These are phyloP conservation scores for Penicillium mononematosum DNA, from an alignment of 495 filamentous ascomycete genomes.

Conservation along the genomic window DNA sequence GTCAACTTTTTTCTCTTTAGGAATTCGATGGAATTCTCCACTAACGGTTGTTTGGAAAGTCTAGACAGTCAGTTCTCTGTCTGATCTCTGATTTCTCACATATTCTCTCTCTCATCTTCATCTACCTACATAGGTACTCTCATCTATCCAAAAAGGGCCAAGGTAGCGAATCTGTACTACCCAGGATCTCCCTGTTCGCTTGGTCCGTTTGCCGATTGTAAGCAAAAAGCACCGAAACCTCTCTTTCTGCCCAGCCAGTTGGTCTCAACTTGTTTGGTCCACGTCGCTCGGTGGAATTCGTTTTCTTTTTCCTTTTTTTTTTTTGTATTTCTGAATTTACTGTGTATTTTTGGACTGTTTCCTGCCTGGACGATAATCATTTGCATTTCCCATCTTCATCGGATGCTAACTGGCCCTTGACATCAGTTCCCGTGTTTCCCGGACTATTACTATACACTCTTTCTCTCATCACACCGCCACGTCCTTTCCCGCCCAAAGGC, in stretches of 20 bases:
- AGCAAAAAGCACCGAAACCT: conserved; percentile 7
- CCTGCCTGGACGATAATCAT: neutral
- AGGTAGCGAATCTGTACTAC: neutral
- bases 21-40: neutral
- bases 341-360: conserved; percentile 7
- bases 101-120: neutral
- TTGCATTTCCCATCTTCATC: conserved; percentile 1
- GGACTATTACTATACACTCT: conserved; percentile 4
- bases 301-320: conserved; percentile 9
- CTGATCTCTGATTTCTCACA: neutral
- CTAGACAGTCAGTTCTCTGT: neutral
- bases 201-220: conserved; percentile 29
- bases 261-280: conserved; percentile 21
- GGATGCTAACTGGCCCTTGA: conserved; percentile 12
- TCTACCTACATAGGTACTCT: no score
- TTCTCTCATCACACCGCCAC: conserved; percentile 28
- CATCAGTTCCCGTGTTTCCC: conserved; percentile 14
- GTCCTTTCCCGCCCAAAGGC: conserved; percentile 9
- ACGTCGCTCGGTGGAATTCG: conserved; percentile 15
- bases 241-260: conserved; percentile 30
- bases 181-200: conserved; percentile 25
- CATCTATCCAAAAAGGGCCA: no score
- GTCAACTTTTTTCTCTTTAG: conserved; percentile 1
- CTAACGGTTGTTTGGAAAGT: conserved; percentile 1
- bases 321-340: neutral